A percentile compares a stretch with the other conserved stretches of the same genome.
phyloP scores from a whole-genome alignment of 306 rosid species.

The Urtica urens region DNA sequence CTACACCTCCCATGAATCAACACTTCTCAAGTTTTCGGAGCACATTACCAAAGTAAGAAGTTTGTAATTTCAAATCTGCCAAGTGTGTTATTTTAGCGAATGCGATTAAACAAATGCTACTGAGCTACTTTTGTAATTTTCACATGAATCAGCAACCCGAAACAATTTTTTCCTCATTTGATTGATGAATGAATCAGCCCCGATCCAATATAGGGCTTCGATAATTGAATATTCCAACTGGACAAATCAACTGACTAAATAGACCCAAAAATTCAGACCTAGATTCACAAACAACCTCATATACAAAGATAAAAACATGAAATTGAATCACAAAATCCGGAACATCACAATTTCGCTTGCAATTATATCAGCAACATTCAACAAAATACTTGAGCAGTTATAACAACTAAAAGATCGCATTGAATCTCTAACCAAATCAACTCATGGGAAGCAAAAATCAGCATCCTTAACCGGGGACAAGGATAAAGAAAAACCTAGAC shows the following conservation, averaged over 20 bases:
- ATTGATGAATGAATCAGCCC: background rate
- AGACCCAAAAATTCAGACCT: background rate
- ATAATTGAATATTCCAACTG: conserved; percentile 4
- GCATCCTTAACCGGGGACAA: background rate
- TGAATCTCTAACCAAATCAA: background rate
- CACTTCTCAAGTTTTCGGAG: background rate
- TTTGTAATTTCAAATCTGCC: background rate
- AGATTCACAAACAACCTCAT: conserved; percentile 11
- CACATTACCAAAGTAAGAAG: background rate
- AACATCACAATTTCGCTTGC: background rate
- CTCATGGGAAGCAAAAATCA: conserved; percentile 1
- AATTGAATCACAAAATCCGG: conserved; percentile 1
- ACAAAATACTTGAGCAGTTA: too few species aligned
- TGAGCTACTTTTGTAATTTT: background rate
- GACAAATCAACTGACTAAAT: background rate
- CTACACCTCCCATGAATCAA: background rate
- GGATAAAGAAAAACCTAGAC: background rate
- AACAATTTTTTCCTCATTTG: background rate
- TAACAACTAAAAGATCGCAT: too few species aligned
- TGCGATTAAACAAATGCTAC: background rate
- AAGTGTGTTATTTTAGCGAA: background rate
- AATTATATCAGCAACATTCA: too few species aligned
- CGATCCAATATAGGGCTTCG: background rate
- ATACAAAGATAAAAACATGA: background rate
- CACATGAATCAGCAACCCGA: background rate